phyloP scores from a whole-genome alignment of 2,329 filamentous ascomycete species.

The Fusarium xylarioides region DNA sequence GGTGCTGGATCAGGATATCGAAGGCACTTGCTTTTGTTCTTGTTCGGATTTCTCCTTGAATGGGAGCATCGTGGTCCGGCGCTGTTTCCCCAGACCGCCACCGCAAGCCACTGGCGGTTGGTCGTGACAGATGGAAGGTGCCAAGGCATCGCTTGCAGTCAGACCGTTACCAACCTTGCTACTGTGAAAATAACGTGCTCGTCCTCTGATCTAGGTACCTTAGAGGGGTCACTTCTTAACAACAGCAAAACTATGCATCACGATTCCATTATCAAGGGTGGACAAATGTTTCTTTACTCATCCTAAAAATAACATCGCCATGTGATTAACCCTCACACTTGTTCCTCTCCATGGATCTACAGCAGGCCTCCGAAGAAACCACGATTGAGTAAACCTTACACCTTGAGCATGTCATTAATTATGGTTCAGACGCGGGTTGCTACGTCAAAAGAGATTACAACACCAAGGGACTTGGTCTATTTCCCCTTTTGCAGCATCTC shows the following conservation, averaged over 20 bases:
- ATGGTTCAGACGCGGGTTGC: slow-evolving; percentile 24
- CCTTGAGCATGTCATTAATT: neutral
- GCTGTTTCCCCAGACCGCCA: slow-evolving; percentile 26
- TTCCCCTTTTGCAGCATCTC: slow-evolving; percentile 26
- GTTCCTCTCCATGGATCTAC: slow-evolving; percentile 20
- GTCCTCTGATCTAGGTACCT: neutral
- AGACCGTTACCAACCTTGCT: neutral
- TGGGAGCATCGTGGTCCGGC: neutral
- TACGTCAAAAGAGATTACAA: slow-evolving; percentile 30
- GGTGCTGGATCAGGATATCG: neutral
- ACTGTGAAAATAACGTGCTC: neutral
- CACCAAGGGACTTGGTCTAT: neutral
- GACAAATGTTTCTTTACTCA: neutral
- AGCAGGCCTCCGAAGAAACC: slow-evolving; percentile 19
- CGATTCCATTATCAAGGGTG: neutral
- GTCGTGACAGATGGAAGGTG: neutral
- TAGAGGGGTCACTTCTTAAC: neutral
- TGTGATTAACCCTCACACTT: slow-evolving; percentile 16
- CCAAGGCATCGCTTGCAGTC: neutral
- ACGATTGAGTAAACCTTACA: neutral
- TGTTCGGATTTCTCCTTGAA: slow-evolving; percentile 5
- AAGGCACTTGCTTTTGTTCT: slow-evolving; percentile 5
- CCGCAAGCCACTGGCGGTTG: slow-evolving; percentile 9
- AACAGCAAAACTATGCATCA: neutral
- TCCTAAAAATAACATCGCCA: slow-evolving; percentile 31